A percentile compares a stretch with the other conserved stretches of the same genome.
Conservation (phyloP, 2,329 filamentous ascomycete genomes). For the Cadophora sp. region DNA sequence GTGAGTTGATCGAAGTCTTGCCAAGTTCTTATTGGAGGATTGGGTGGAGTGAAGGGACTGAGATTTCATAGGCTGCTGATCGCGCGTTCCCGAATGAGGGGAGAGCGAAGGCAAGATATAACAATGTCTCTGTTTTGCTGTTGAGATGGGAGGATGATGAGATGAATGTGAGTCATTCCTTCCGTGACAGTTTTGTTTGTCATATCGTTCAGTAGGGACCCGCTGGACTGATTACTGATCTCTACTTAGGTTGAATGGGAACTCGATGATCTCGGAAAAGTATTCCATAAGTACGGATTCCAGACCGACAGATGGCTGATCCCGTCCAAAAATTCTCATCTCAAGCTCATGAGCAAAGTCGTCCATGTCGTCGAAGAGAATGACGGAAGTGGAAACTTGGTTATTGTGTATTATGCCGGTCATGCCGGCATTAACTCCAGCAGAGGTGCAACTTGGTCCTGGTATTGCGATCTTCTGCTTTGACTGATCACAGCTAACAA, state of each 20-base stretch:
- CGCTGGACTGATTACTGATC: background rate
- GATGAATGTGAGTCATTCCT: slow-evolving; percentile 15
- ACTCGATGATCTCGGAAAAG: slow-evolving; percentile 31
- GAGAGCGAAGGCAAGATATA: slow-evolving; percentile 28
- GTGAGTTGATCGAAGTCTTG: background rate
- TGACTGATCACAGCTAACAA: background rate
- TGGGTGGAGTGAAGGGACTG: background rate
- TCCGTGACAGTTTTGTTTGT: background rate
- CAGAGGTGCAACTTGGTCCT: slow-evolving; percentile 35
- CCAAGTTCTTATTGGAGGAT: background rate
- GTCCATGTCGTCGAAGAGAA: slow-evolving; percentile 34
- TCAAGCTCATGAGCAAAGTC: slow-evolving; percentile 36
- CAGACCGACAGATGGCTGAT: slow-evolving; percentile 37
- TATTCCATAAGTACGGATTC: slow-evolving; percentile 37
- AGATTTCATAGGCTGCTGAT: slow-evolving; percentile 31
- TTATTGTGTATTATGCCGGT: slow-evolving; percentile 38
- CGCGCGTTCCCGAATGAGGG: slow-evolving; percentile 35
- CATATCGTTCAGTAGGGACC: no score
- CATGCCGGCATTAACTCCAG: slow-evolving; percentile 34
- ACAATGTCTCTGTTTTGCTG: slow-evolving; percentile 33
- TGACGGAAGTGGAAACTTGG: slow-evolving; percentile 29
- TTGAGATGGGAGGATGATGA: slow-evolving; percentile 38
- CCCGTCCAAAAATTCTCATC: slow-evolving; percentile 33
- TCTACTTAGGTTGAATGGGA: slow-evolving; percentile 25
- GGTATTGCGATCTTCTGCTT: background rate